Evolutionary conservation across 192 early-diverging fungal genomes (phyloP).

Genomic region (Geosiphon pyriformis): DNA sequence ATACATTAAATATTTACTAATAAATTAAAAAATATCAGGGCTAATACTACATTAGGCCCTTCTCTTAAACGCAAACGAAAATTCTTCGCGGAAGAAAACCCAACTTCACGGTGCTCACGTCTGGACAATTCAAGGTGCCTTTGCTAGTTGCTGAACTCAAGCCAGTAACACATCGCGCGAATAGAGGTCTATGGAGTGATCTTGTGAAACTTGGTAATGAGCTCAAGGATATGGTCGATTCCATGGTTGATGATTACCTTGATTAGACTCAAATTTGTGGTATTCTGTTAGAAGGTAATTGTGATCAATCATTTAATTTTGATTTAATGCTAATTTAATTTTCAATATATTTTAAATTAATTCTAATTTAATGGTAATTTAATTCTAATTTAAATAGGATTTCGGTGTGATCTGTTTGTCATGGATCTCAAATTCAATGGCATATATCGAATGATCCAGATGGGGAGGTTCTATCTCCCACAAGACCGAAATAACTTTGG

Average conservation of each 20-base stretch:
- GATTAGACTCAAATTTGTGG: constrained; percentile 10
- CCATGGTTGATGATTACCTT: constrained; percentile 10
- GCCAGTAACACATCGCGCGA: no score
- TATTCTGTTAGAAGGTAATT: constrained; percentile 20
- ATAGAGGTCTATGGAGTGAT: no score
- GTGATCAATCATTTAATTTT: background rate
- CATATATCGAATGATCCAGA: constrained; percentile 10
- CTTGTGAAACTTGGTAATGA: constrained; percentile 21
- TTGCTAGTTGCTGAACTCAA: no score
- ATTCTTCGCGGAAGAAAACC: no score
- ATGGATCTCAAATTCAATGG: constrained; percentile 19
- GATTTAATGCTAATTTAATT: background rate
- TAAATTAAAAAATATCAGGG: no score
- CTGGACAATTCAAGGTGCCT: no score
- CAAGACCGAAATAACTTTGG: constrained; percentile 4
- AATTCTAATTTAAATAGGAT: constrained; percentile 7
- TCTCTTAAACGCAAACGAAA: no score
- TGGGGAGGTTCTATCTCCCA: constrained; percentile 17
- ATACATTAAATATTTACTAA: no score
- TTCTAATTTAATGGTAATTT: background rate
- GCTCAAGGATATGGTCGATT: constrained; percentile 16
- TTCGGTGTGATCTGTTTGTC: constrained; percentile 4
- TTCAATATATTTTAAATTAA: background rate
- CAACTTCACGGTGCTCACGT: no score
- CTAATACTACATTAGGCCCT: no score